phyloP scores from a whole-genome alignment of 257 asterid genomes.

The Rauvolfia tetraphylla region DNA sequence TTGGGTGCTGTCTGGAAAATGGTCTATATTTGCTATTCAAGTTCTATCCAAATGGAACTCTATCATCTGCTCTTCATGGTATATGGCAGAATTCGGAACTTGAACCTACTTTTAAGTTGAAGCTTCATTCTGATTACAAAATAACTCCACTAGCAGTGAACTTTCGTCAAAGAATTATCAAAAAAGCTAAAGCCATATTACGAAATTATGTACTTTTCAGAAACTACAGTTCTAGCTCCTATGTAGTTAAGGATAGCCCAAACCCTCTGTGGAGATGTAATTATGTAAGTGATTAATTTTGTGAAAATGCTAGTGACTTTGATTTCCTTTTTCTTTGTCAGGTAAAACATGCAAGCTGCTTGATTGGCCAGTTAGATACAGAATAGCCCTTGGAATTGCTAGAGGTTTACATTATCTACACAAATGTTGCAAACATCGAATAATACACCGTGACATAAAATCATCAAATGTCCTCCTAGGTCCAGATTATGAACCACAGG shows the following conservation, averaged over 20 bases:
- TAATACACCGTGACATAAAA: slow-evolving; percentile 83
- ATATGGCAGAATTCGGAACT: neutral
- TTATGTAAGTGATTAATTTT: no score
- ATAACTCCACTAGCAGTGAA: neutral
- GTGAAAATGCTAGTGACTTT: neutral
- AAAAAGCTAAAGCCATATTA: neutral
- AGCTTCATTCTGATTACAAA: neutral
- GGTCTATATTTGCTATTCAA: slow-evolving; percentile 70
- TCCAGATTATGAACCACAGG: slow-evolving; percentile 78
- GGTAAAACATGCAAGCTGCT: slow-evolving; percentile 39
- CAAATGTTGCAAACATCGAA: slow-evolving; percentile 81
- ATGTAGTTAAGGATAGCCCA: neutral
- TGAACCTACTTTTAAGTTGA: neutral
- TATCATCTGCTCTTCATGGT: slow-evolving; percentile 75
- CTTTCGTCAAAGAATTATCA: neutral
- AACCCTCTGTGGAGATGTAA: neutral
- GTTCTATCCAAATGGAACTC: slow-evolving; percentile 70
- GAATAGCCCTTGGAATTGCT: slow-evolving; percentile 65
- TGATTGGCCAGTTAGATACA: slow-evolving; percentile 65
- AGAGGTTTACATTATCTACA: slow-evolving; percentile 78
- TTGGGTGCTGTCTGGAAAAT: slow-evolving; percentile 75
- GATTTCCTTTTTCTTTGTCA: slow-evolving; percentile 12
- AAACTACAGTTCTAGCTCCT: neutral
- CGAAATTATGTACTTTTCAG: neutral
- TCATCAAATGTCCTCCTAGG: slow-evolving; percentile 87